Conservation (phyloP, 148 eudicot species). For the Linanthus parryae region DNA sequence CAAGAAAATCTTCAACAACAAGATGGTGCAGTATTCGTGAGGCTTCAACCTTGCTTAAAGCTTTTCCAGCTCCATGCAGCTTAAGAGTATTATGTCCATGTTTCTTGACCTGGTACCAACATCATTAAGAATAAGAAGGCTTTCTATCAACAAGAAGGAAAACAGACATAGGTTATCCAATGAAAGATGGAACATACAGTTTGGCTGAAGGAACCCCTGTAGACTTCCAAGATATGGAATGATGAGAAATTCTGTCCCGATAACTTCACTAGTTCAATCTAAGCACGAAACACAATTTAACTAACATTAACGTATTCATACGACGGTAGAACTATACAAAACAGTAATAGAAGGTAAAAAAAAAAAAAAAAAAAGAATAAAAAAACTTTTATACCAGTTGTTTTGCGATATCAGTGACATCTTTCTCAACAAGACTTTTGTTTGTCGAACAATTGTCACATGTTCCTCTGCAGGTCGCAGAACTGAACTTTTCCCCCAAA, state of each 20-base stretch:
- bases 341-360: no score
- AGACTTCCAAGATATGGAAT: conserved; percentile 84
- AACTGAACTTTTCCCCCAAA: conserved; percentile 85
- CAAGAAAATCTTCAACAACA: conserved; percentile 68
- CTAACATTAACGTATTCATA: not conserved
- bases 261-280: conserved; percentile 81
- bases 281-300: not conserved
- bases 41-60: conserved; percentile 79
- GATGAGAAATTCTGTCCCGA: conserved; percentile 62
- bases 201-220: conserved; percentile 81
- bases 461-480: conserved; percentile 59
- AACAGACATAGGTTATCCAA: not conserved
- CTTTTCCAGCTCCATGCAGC: conserved; percentile 88
- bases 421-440: conserved; percentile 69
- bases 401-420: conserved; percentile 72
- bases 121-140: not conserved
- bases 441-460: conserved; percentile 83
- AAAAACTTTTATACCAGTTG: conserved; percentile 58
- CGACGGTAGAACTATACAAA: not conserved
- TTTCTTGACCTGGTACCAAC: conserved; percentile 59
- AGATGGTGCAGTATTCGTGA: conserved; percentile 79
- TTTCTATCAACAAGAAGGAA: not conserved
- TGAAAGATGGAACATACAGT: conserved; percentile 32
- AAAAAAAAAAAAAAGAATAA: no score
- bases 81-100: conserved; percentile 55